A percentile compares a stretch with the other conserved stretches of the same genome.
These are phyloP conservation scores for Mycena latifolia DNA, from an alignment of 768 basidiomycete genomes.

Conservation along the genomic window DNA sequence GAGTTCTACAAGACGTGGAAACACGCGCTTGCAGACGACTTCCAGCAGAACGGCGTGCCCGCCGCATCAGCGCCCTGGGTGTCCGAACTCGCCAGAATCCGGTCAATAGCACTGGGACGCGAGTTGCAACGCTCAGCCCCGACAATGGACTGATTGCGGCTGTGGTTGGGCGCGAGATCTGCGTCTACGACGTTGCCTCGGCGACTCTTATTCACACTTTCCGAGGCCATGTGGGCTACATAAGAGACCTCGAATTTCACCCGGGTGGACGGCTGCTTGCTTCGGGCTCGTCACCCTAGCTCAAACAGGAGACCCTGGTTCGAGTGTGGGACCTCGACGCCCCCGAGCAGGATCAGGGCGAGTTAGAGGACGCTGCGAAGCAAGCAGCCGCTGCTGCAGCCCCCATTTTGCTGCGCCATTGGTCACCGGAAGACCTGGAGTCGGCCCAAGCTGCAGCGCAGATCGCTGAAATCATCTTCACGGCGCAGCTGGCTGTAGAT, in stretches of 20 bases:
- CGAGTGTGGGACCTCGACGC: neutral
- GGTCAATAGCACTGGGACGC: neutral
- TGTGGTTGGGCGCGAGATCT: neutral
- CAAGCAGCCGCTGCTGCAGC: too few species aligned
- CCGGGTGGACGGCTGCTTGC: neutral
- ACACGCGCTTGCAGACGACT: neutral
- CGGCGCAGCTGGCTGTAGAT: too few species aligned
- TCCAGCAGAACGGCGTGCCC: constrained; percentile 3
- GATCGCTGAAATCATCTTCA: too few species aligned
- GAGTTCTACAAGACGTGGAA: neutral
- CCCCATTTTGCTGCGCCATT: too few species aligned
- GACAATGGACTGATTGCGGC: neutral
- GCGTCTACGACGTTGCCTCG: constrained; percentile 7
- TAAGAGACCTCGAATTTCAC: neutral
- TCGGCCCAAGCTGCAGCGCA: too few species aligned
- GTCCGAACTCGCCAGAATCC: neutral
- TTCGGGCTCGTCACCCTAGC: neutral
- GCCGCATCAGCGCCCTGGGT: constrained; percentile 1
- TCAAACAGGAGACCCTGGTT: neutral
- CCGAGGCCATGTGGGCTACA: neutral
- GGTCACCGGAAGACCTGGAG: too few species aligned
- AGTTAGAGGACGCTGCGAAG: too few species aligned
- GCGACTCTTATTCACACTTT: constrained; percentile 5
- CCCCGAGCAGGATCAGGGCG: neutral
- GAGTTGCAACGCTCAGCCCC: neutral